These are phyloP conservation scores for Daldinia caldariorum DNA, from an alignment of 495 filamentous ascomycete genomes.

Conservation along the genomic window DNA sequence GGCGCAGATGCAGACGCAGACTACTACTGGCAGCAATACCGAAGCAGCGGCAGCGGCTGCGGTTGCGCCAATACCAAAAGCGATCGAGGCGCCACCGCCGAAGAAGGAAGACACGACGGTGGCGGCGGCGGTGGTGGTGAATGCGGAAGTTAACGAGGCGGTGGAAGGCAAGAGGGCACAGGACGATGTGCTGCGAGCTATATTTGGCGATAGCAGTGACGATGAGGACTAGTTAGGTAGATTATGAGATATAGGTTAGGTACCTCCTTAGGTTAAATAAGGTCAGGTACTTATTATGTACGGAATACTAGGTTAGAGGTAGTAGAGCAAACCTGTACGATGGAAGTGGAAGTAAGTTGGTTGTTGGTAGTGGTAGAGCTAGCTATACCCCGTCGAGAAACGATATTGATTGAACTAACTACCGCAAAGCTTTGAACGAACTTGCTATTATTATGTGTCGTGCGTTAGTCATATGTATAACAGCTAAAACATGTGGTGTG, in stretches of 20 bases:
- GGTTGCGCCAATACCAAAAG: neutral
- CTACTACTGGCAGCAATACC: neutral
- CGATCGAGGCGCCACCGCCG: conserved; percentile 16
- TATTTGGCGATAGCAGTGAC: conserved; percentile 90
- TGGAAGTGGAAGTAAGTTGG: too few relatives aligned
- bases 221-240: conserved; percentile 66
- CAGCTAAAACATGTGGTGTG: neutral
- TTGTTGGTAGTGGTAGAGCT: too few relatives aligned
- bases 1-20: neutral
- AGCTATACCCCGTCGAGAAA: neutral
- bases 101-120: conserved; percentile 34
- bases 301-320: too few relatives aligned
- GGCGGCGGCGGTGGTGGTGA: conserved; percentile 55
- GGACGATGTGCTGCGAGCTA: conserved; percentile 91
- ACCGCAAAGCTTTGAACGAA: neutral
- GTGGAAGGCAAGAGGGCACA: conserved; percentile 82
- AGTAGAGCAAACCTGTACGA: too few relatives aligned
- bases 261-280: neutral
- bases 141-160: conserved; percentile 86
- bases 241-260: neutral
- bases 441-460: neutral
- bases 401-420: neutral
- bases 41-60: neutral
- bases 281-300: too few relatives aligned
- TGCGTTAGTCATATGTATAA: too few relatives aligned